Evolutionary conservation across 176 grass and related monocot species (phyloP).

Genomic region (Tuctoria greenei): DNA sequence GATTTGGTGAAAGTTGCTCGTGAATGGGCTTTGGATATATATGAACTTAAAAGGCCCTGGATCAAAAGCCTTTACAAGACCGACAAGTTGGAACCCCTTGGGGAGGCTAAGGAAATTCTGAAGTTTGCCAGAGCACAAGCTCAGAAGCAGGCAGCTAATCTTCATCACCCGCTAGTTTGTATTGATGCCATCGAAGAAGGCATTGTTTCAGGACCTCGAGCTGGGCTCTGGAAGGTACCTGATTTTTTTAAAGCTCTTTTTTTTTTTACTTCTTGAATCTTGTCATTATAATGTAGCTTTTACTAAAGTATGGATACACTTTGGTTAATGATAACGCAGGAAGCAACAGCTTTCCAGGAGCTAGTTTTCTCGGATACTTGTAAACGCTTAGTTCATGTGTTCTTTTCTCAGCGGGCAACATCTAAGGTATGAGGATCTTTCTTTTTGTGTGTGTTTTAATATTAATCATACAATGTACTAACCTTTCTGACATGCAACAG

Average conservation of each 20-base stretch:
- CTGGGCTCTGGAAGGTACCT: conserved; percentile 85
- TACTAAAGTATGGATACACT: conserved; percentile 29
- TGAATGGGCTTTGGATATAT: conserved; percentile 82
- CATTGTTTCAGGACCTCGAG: conserved; percentile 69
- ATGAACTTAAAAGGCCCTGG: conserved; percentile 70
- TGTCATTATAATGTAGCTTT: background rate
- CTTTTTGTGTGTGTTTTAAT: conserved; percentile 10
- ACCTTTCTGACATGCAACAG: conserved; percentile 42
- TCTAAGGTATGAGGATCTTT: conserved; percentile 61
- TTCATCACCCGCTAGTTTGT: conserved; percentile 75
- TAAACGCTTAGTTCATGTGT: conserved; percentile 85
- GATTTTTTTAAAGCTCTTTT: conserved; percentile 20
- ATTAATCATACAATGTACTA: conserved; percentile 24
- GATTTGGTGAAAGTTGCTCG: conserved; percentile 75
- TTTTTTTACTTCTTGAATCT: background rate
- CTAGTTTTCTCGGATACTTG: conserved; percentile 92
- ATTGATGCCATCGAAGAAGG: conserved; percentile 94
- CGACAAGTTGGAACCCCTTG: conserved; percentile 81
- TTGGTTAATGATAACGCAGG: conserved; percentile 55
- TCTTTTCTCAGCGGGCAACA: conserved; percentile 83
- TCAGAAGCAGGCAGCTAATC: conserved; percentile 78
- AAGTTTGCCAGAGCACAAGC: conserved; percentile 87
- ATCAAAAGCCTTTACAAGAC: conserved; percentile 86
- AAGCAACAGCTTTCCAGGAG: conserved; percentile 65
- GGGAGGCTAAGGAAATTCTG: conserved; percentile 84